Evolutionary conservation across 2,329 filamentous ascomycete genomes (phyloP).

Genomic region (Penicillium griseofulvum): DNA sequence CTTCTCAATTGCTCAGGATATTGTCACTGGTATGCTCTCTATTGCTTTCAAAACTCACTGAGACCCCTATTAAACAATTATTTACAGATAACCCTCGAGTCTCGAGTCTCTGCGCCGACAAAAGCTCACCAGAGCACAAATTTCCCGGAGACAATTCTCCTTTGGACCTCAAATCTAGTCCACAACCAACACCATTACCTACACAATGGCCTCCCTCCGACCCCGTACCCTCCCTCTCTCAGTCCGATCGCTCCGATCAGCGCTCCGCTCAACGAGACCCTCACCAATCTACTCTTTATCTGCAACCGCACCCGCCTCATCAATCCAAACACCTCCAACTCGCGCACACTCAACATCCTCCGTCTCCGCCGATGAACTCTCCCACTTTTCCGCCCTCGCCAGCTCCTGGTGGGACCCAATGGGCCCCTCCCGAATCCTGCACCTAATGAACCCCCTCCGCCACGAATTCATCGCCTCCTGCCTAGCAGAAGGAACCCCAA

Average conservation of each 20-base stretch:
- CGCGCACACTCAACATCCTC: conserved; percentile 54
- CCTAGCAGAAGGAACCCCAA: conserved; percentile 54
- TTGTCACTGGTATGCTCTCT: conserved; percentile 5
- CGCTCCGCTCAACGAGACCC: conserved; percentile 1
- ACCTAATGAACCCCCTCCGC: conserved; percentile 96
- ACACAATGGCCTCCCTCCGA: conserved; percentile 15
- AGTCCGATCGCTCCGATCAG: conserved; percentile 10
- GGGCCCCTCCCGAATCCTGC: conserved; percentile 84
- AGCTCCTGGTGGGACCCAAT: conserved; percentile 97
- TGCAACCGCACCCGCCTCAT: background rate
- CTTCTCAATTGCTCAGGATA: conserved; percentile 5
- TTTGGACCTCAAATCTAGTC: background rate
- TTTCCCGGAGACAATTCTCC: background rate
- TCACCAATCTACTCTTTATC: background rate
- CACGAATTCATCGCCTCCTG: conserved; percentile 86
- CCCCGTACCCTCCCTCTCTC: conserved; percentile 6
- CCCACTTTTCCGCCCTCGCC: conserved; percentile 91
- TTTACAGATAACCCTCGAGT: background rate
- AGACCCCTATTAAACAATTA: background rate
- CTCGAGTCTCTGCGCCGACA: background rate
- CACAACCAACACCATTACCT: background rate
- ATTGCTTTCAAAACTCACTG: no score
- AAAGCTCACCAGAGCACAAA: conserved; percentile 2
- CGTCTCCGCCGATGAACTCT: conserved; percentile 84
- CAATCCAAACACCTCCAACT: background rate